A percentile compares a stretch with the other conserved stretches of the same genome.
Evolutionary conservation across 208 protist species (phyloP).

Genomic region (Naegleria gruberi): DNA sequence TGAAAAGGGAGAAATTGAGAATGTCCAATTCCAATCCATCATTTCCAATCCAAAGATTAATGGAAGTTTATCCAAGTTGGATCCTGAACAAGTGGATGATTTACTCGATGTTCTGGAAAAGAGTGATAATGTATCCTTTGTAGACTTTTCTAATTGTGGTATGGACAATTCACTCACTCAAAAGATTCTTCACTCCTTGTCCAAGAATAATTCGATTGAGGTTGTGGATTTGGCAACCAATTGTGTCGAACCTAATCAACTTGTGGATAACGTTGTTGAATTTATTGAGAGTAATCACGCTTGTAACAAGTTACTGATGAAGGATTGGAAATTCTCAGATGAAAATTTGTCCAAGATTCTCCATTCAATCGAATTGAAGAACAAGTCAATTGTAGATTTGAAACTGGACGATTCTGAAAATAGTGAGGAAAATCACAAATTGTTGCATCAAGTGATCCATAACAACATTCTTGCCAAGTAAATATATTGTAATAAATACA

Average conservation of each 20-base stretch:
- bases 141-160: neutral
- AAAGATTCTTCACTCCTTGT: neutral
- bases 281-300: neutral
- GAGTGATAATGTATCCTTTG: neutral
- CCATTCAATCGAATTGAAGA: neutral
- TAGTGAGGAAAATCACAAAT: neutral
- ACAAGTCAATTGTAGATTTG: neutral
- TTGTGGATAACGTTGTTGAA: neutral
- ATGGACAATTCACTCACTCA: neutral
- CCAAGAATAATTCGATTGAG: neutral
- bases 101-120: neutral
- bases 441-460: neutral
- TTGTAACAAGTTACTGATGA: neutral
- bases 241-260: neutral
- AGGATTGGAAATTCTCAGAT: neutral
- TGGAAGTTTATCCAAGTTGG: neutral
- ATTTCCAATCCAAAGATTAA: neutral
- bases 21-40: neutral
- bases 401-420: neutral
- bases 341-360: neutral
- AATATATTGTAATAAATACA: no score
- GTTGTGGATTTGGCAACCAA: neutral
- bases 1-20: neutral
- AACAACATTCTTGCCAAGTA: neutral
- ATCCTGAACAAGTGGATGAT: neutral